Evolutionary conservation across 148 eudicot genomes (phyloP), one percentile per base, ranked within the genome.

Genomic region (Fagopyrum homotropicum): DNA sequence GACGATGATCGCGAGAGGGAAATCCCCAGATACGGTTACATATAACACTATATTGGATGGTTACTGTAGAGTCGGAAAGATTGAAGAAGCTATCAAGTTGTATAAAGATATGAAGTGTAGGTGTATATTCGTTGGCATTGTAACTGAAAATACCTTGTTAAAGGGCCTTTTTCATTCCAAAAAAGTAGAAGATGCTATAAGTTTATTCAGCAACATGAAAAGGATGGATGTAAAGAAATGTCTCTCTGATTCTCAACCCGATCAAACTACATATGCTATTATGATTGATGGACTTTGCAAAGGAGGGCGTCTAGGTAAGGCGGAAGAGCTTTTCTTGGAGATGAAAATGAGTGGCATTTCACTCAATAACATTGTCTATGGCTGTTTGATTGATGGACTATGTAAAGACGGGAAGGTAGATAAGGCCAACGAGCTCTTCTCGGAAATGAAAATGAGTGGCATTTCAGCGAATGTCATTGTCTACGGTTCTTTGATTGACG

Each of bases 401-500:
- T 35, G 40, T 35, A 35, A 35, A 35, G 40, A 35, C 40, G 40
- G 40, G 40, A 35, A 35, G 40, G 40, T 35, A 35, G 40, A 35
- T 35, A 35, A 35, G 40, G 40, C 40, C 40, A 35, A 35, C 2
- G 40, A 35, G 40, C 40, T 35, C 40, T 35, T 35, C 40, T 35
- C 40, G 3, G 40, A 35, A 35, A 35, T 35, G 40, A 35, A 35
- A 35, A 35, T 35, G 40, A 35, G 3, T 35, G 26, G 40, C 40
- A 35, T 35, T 35, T 35, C 40, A 35, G 40, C 40, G 40, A 35
- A 35, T 35, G 40, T 35, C 40, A 35, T 35, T 35, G 40, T 35
- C 40, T 94, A 94, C 78, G 91, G 91, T 79, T 82, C 91, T 35
- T 88, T 91, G 68, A 94, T 94, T 71, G 89, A 94, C 77, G 98